phyloP scores from a whole-genome alignment of 768 basidiomycete species.

The Clitopilus hobsonii region DNA sequence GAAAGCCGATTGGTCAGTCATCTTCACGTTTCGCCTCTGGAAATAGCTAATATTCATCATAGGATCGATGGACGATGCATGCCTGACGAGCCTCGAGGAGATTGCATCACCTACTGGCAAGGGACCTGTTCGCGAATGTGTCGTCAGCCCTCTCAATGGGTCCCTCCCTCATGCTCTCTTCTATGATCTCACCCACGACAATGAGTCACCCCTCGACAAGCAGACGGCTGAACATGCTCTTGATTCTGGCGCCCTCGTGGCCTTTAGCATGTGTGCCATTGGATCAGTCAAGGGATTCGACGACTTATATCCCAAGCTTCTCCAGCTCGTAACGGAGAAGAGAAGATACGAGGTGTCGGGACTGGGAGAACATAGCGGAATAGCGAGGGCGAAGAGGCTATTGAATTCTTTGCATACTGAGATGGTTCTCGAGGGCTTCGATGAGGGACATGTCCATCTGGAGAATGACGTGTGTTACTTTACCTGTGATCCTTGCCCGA shows the following conservation, averaged over 20 bases:
- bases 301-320: slow-evolving; percentile 91
- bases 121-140: slow-evolving; percentile 68
- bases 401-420: slow-evolving; percentile 88
- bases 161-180: slow-evolving; percentile 89
- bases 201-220: slow-evolving; percentile 87
- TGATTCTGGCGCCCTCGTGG: slow-evolving; percentile 88
- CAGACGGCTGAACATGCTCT: slow-evolving; percentile 92
- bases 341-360: slow-evolving; percentile 71
- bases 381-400: slow-evolving; percentile 58
- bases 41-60: slow-evolving; percentile 1
- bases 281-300: slow-evolving; percentile 98
- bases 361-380: slow-evolving; percentile 50
- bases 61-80: slow-evolving; percentile 94
- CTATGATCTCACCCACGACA: slow-evolving; percentile 97
- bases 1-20: slow-evolving; percentile 81
- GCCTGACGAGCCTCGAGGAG: slow-evolving; percentile 71
- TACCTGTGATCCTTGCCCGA: neutral
- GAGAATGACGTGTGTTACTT: slow-evolving; percentile 75
- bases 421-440: slow-evolving; percentile 82
- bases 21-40: neutral
- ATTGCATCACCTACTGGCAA: slow-evolving; percentile 79
- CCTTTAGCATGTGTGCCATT: slow-evolving; percentile 84
- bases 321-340: slow-evolving; percentile 84
- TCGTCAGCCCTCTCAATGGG: slow-evolving; percentile 79
- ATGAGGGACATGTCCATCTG: slow-evolving; percentile 95